Evolutionary conservation across 768 basidiomycete genomes (phyloP).

Genomic region (Leccinum truebloodii): DNA sequence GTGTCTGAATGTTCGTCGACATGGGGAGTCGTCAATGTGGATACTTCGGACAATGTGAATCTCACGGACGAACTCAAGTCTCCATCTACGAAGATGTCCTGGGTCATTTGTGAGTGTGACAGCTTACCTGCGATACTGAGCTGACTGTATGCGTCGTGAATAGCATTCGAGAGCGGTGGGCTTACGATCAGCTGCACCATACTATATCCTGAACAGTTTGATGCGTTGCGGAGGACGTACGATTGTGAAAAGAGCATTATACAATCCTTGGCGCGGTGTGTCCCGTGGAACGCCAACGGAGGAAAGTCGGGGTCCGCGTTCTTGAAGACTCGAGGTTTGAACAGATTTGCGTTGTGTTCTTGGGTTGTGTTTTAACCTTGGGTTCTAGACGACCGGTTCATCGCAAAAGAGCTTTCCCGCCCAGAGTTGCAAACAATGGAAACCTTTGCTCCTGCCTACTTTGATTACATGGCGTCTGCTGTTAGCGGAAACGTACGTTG

Average conservation of each 20-base stretch:
- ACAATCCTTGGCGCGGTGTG: constrained; percentile 89
- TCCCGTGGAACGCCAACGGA: constrained; percentile 94
- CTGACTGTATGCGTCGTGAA: constrained; percentile 6
- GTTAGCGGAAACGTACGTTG: constrained; percentile 74
- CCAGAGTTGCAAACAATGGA: constrained; percentile 94
- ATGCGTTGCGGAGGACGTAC: constrained; percentile 87
- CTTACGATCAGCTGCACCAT: constrained; percentile 92
- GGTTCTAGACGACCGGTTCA: constrained; percentile 89
- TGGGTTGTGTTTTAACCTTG: background rate
- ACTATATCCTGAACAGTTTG: constrained; percentile 96
- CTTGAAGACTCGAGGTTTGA: constrained; percentile 86
- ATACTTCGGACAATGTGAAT: constrained; percentile 61
- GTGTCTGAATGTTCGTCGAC: constrained; percentile 83
- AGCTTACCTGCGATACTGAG: background rate
- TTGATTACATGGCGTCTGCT: constrained; percentile 97
- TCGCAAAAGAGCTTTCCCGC: constrained; percentile 92
- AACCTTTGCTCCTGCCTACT: constrained; percentile 95
- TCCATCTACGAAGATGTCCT: constrained; percentile 77
- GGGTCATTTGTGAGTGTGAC: constrained; percentile 68
- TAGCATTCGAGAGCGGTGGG: constrained; percentile 89
- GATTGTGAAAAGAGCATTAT: constrained; percentile 94
- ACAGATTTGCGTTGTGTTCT: background rate
- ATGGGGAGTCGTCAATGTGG: constrained; percentile 91
- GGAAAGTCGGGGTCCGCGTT: constrained; percentile 98
- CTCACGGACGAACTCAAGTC: constrained; percentile 76